phyloP scores from a whole-genome alignment of 345 rosid genomes.

The Angophora floribunda region DNA sequence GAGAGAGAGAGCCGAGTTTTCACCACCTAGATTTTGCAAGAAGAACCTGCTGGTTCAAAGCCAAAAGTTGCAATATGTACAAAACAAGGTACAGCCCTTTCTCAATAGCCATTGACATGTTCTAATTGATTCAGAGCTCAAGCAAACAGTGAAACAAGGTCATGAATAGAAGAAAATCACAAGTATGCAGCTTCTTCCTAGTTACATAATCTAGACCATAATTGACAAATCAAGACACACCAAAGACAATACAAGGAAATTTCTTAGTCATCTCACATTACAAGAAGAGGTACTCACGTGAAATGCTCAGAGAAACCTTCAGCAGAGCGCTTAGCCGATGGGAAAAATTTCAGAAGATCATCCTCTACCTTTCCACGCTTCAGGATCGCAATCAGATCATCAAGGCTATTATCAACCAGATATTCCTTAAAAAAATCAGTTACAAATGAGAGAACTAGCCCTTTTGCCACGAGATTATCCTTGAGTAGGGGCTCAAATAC shows the following conservation, averaged over 20 bases:
- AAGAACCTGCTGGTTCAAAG: background rate
- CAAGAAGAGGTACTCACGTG: slow-evolving; percentile 44
- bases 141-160: background rate
- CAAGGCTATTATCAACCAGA: slow-evolving; percentile 94
- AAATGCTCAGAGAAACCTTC: slow-evolving; percentile 96
- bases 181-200: background rate
- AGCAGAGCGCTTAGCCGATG: slow-evolving; percentile 74
- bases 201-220: background rate
- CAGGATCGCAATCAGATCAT: slow-evolving; percentile 83
- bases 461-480: slow-evolving; percentile 97
- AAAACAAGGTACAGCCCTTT: background rate
- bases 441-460: slow-evolving; percentile 91
- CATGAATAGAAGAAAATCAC: background rate
- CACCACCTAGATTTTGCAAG: background rate
- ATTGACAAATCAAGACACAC: background rate
- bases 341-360: slow-evolving; percentile 73
- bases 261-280: background rate
- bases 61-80: background rate
- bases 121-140: background rate
- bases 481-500: slow-evolving; percentile 95
- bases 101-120: background rate
- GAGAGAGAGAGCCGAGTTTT: background rate
- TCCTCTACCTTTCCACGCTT: slow-evolving; percentile 98
- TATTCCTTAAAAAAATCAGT: slow-evolving; percentile 97
- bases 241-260: background rate